Evolutionary conservation across 345 rosid genomes (phyloP).

Genomic region (Lepidium didymum): DNA sequence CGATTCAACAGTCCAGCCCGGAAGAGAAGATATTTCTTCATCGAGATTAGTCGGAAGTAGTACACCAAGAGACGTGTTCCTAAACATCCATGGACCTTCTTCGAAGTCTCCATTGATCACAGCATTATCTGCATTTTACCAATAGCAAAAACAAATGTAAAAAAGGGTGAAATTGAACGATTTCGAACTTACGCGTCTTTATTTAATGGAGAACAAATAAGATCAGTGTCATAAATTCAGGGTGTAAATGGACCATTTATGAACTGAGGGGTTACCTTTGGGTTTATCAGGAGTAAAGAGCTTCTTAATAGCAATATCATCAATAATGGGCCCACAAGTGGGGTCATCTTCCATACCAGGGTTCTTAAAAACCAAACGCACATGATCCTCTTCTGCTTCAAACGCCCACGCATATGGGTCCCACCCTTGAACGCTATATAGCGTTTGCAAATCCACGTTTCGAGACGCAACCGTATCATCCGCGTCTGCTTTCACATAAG

Average conservation of each 20-base stretch:
- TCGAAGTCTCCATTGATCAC: conserved; percentile 83
- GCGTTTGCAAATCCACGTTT: conserved; percentile 79
- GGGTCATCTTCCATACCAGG: conserved; percentile 99
- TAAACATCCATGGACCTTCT: conserved; percentile 94
- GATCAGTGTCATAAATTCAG: no score
- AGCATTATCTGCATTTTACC: conserved; percentile 49
- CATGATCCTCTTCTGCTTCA: conserved; percentile 62
- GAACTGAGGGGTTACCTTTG: conserved; percentile 40
- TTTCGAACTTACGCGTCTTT: not conserved
- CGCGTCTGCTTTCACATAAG: conserved; percentile 26
- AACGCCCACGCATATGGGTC: conserved; percentile 95
- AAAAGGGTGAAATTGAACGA: not conserved
- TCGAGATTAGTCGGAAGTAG: conserved; percentile 88
- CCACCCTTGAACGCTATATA: conserved; percentile 95
- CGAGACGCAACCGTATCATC: conserved; percentile 42
- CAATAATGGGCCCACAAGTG: conserved; percentile 93
- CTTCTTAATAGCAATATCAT: conserved; percentile 81
- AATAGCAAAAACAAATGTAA: not conserved
- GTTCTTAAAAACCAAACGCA: conserved; percentile 52
- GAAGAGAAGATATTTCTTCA: conserved; percentile 73
- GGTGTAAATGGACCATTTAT: no score
- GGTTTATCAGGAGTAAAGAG: conserved; percentile 66
- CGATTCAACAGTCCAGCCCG: conserved; percentile 93
- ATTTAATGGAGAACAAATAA: no score
- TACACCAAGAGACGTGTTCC: conserved; percentile 80